phyloP scores from a whole-genome alignment of 257 asterid species.

The Petunia secreta region DNA sequence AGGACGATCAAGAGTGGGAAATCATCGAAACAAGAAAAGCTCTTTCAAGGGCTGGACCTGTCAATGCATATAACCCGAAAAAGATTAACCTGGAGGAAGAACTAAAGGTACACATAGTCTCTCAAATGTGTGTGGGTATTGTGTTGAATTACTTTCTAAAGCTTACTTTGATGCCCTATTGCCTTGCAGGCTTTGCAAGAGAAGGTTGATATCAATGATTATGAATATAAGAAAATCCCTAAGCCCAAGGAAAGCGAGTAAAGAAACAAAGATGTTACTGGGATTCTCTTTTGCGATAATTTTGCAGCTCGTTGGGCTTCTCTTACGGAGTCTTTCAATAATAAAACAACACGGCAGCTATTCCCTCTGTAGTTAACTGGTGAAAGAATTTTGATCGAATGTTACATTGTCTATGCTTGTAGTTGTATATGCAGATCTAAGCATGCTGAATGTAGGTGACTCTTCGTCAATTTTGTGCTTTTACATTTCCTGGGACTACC shows the following conservation, averaged over 20 bases:
- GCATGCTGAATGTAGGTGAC: background rate
- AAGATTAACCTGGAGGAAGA: conserved; percentile 81
- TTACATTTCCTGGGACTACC: background rate
- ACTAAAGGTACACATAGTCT: conserved; percentile 61
- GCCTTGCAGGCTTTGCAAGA: conserved; percentile 67
- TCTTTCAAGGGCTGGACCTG: conserved; percentile 81
- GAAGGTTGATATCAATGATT: conserved; percentile 75
- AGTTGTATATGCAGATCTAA: background rate
- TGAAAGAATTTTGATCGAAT: background rate
- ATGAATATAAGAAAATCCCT: conserved; percentile 89
- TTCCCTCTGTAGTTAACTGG: background rate
- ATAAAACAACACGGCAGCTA: background rate
- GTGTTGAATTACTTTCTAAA: background rate
- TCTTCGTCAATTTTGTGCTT: background rate
- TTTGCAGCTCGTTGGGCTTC: conserved; percentile 23
- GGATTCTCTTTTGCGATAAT: conserved; percentile 12
- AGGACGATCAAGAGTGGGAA: conserved; percentile 95
- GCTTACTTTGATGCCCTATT: conserved; percentile 13
- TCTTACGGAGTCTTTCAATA: background rate
- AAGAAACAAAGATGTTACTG: conserved; percentile 32
- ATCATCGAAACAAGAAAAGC: conserved; percentile 82
- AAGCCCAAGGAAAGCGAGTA: conserved; percentile 58
- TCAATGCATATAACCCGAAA: conserved; percentile 79
- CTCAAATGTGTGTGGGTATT: conserved; percentile 7
- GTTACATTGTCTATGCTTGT: background rate